Evolutionary conservation across 495 filamentous ascomycete species (phyloP), one percentile per base, ranked within the genome.

Genomic region (Penicillium flavigenum): DNA sequence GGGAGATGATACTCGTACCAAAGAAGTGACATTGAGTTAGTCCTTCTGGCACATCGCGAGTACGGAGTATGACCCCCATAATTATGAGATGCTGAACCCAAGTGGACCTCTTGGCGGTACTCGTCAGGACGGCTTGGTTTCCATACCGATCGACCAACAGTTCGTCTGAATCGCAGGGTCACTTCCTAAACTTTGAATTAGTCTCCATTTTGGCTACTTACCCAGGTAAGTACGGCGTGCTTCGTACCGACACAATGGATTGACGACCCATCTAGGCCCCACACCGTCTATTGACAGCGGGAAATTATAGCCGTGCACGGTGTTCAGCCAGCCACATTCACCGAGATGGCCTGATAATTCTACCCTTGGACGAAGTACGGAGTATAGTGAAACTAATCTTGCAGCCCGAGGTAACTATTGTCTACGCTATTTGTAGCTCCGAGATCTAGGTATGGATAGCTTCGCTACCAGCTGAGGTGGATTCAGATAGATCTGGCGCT

Each of bases 261-360:
- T 16, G 39, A 41, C 31, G 48, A 32, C 53, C 39, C 47, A 48
- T 47, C 14, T 19, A 44, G 12, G n/a, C n/a, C 49, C 61, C 48
- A 48, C 52, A 49, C 27, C 39, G 0, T 5, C 24, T 29, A 47
- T 14, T 32, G 17, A 56, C 42, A 20, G 41, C 3, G 42, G 44
- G 36, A 36, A 42, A 24, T 32, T 26, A 34, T 26, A 26, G 24
- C 24, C 24, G 24, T 26, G 24, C 24, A 26, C 24, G 24, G 24
- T 44, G 12, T 32, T 54, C 57, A 66, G 63, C 63, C 57, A 63
- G 60, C 60, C 60, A 63, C 63, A 16, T 16, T 16, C 60, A 58
- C 56, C 47, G 60, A 46, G 27, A 43, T 50, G 42, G 36, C 41
- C 39, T 51, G 27, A 29, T 29, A 8, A 29, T 29, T 1, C 1